These are phyloP conservation scores for Chenopodium album DNA, from an alignment of 148 eudicot species.

Conservation along the genomic window DNA sequence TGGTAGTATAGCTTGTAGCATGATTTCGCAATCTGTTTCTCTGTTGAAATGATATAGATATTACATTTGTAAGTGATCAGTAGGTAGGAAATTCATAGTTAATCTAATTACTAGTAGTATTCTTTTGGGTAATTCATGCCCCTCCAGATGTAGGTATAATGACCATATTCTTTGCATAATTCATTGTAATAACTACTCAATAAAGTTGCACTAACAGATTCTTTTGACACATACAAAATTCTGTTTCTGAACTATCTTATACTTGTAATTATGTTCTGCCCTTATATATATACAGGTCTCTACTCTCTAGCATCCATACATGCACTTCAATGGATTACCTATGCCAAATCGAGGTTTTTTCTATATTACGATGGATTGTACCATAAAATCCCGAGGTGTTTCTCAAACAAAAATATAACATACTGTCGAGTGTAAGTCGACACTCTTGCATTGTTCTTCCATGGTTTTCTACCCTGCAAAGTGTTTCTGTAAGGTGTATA, in stretches of 20 bases:
- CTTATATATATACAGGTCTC: too few species aligned
- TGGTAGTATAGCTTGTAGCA: not conserved
- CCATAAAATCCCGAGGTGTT: too few species aligned
- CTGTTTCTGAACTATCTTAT: not conserved
- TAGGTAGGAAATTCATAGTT: conserved; percentile 19
- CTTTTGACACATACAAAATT: conserved; percentile 9
- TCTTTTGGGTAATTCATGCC: not conserved
- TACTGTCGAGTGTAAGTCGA: too few species aligned
- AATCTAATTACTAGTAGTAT: conserved; percentile 11
- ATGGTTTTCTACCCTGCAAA: too few species aligned
- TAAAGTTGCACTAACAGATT: conserved; percentile 5
- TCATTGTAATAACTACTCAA: not conserved
- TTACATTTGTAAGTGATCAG: not conserved
- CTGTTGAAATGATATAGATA: not conserved
- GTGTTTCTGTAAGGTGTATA: too few species aligned
- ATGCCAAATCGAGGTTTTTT: too few species aligned
- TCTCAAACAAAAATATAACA: too few species aligned
- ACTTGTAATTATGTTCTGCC: not conserved
- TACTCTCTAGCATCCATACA: too few species aligned
- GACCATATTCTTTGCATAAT: not conserved
- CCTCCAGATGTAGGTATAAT: not conserved
- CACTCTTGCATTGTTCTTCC: too few species aligned
- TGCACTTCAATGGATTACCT: too few species aligned
- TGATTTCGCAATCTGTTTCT: not conserved
- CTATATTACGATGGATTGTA: too few species aligned